Percentiles rank a stretch among this genome's conserved stretches.
These are phyloP conservation scores for Colletotrichum aenigma DNA, from an alignment of 2,329 filamentous ascomycete genomes.

Conservation along the genomic window DNA sequence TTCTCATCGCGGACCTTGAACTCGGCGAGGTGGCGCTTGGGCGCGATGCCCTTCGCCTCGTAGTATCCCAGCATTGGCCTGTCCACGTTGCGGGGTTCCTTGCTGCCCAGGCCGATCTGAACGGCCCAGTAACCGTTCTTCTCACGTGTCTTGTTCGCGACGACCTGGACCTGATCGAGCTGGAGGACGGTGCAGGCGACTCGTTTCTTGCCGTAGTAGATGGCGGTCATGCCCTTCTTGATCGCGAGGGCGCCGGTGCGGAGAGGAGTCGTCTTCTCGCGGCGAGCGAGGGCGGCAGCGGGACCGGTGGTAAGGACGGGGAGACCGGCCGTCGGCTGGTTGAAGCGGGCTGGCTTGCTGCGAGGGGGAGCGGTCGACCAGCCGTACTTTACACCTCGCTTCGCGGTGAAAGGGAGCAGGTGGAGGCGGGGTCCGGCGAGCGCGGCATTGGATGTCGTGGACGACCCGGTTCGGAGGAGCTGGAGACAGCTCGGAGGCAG, in stretches of 20 bases:
- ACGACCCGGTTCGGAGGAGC: constrained; percentile 9
- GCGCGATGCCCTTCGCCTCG: constrained; percentile 78
- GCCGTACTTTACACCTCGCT: constrained; percentile 61
- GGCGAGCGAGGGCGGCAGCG: constrained; percentile 64
- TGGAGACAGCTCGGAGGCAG: constrained; percentile 20
- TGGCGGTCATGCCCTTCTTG: constrained; percentile 95
- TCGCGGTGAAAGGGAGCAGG: constrained; percentile 49
- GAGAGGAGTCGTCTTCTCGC: constrained; percentile 62
- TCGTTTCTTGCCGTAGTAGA: constrained; percentile 81
- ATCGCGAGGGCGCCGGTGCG: constrained; percentile 83
- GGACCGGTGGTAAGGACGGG: constrained; percentile 62
- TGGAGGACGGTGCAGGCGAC: constrained; percentile 91
- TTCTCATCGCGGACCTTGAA: constrained; percentile 79
- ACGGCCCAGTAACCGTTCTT: constrained; percentile 93
- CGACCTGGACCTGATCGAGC: constrained; percentile 88
- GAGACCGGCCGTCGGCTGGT: constrained; percentile 60
- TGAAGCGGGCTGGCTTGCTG: constrained; percentile 61
- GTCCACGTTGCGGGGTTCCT: constrained; percentile 76
- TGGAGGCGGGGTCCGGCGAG: constrained; percentile 32
- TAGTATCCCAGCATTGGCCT: constrained; percentile 88
- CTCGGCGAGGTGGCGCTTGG: constrained; percentile 84
- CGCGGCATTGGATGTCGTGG: constrained; percentile 3
- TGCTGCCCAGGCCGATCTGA: constrained; percentile 81
- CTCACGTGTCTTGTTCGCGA: constrained; percentile 81
- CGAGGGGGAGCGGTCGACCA: constrained; percentile 62